A percentile compares a stretch with the other conserved stretches of the same genome.
Conservation (phyloP, 2,329 filamentous ascomycete species). For the Ophiobolus disseminans region DNA sequence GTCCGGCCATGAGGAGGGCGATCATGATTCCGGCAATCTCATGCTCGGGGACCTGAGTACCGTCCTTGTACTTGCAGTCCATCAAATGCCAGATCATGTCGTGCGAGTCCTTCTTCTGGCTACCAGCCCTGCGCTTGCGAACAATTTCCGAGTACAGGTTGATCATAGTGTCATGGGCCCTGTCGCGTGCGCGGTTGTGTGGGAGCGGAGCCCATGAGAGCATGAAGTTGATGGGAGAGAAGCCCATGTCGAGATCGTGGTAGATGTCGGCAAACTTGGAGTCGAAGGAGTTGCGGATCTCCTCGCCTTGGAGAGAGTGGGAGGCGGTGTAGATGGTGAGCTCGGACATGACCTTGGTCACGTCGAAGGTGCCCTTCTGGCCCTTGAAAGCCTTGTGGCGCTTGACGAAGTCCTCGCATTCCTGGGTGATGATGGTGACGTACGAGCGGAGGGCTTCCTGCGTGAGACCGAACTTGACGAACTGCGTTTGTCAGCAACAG, state of each 20-base stretch:
- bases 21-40: constrained; percentile 96
- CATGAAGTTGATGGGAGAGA: constrained; percentile 88
- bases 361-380: constrained; percentile 71
- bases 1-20: constrained; percentile 87
- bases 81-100: constrained; percentile 94
- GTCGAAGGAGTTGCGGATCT: constrained; percentile 82
- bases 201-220: constrained; percentile 87
- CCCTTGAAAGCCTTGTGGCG: constrained; percentile 71
- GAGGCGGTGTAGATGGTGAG: constrained; percentile 91
- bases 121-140: constrained; percentile 68
- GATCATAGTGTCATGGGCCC: constrained; percentile 80
- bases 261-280: constrained; percentile 81
- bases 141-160: constrained; percentile 85
- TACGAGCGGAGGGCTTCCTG: constrained; percentile 77
- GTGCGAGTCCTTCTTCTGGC: constrained; percentile 56
- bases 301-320: constrained; percentile 82
- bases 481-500: constrained; percentile 54
- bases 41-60: constrained; percentile 76
- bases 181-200: constrained; percentile 83
- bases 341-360: constrained; percentile 79
- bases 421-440: constrained; percentile 77
- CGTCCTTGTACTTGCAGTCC: constrained; percentile 85
- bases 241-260: constrained; percentile 89
- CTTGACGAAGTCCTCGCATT: constrained; percentile 77
- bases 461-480: constrained; percentile 82